phyloP scores from a whole-genome alignment of 306 rosid genomes.

The Amphicarpaea edgeworthii region DNA sequence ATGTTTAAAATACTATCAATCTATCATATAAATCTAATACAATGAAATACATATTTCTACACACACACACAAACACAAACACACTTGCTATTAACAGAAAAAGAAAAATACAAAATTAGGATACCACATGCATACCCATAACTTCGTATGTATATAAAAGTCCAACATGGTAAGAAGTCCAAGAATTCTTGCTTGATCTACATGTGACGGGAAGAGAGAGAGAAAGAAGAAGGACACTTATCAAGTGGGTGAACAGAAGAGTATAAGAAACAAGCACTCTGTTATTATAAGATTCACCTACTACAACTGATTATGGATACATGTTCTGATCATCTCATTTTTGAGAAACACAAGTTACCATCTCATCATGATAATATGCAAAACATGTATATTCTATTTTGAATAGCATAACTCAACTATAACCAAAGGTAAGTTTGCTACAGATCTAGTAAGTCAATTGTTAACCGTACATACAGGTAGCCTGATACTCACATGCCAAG shows the following conservation, averaged over 20 bases:
- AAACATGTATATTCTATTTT: neutral
- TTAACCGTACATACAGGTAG: conserved; percentile 4
- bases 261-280: neutral
- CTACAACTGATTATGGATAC: conserved; percentile 4
- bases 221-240: conserved; percentile 1
- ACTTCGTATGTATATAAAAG: neutral
- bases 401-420: conserved; percentile 5
- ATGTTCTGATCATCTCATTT: conserved; percentile 8
- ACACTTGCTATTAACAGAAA: neutral
- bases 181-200: conserved; percentile 26
- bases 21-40: neutral
- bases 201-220: neutral
- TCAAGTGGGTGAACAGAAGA: conserved; percentile 1
- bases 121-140: conserved; percentile 2
- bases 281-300: neutral
- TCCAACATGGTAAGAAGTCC: conserved; percentile 1
- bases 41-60: neutral
- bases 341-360: neutral
- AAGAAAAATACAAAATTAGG: neutral
- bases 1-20: neutral
- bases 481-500: conserved; percentile 70
- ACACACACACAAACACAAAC: neutral
- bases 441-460: conserved; percentile 11
- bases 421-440: neutral
- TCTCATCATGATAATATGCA: neutral